Evolutionary conservation across 2,329 filamentous ascomycete genomes (phyloP).

Genomic region (Didymella keratinophila): DNA sequence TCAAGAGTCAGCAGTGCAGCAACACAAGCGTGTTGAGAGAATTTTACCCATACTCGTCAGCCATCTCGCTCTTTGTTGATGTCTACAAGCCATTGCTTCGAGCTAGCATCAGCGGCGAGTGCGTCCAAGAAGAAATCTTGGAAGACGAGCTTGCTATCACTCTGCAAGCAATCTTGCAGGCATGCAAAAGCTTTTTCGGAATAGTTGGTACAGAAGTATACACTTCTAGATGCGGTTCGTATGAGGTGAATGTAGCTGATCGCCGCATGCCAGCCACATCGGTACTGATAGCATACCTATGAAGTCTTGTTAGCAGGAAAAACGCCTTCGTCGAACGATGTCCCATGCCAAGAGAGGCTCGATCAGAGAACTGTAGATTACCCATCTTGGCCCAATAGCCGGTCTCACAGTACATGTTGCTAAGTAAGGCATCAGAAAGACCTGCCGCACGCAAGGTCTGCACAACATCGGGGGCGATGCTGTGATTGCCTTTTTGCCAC

Average conservation of each 20-base stretch:
- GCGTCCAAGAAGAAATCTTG: not conserved
- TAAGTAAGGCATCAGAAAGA: not conserved
- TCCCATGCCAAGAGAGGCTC: too few species aligned
- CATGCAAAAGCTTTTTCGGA: not conserved
- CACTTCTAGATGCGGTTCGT: not conserved
- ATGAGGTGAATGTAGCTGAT: not conserved
- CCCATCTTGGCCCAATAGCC: not conserved
- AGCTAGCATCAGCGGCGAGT: not conserved
- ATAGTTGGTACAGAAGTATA: not conserved
- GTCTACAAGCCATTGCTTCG: not conserved
- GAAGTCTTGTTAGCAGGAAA: too few species aligned
- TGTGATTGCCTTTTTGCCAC: not conserved
- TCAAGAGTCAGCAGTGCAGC: too few species aligned
- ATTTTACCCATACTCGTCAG: not conserved
- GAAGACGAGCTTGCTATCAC: not conserved
- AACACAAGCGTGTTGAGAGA: too few species aligned
- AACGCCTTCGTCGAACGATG: too few species aligned
- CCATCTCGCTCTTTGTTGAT: not conserved
- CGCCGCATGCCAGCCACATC: not conserved
- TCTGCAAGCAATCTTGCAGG: not conserved
- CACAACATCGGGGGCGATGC: not conserved
- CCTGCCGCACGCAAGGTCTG: not conserved
- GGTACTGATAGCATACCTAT: not conserved
- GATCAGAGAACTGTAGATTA: not conserved
- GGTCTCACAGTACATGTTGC: not conserved